Base-by-base conservation (phyloP, 352 stramenopile species). In the Phytophthora citrophthora region DNA sequence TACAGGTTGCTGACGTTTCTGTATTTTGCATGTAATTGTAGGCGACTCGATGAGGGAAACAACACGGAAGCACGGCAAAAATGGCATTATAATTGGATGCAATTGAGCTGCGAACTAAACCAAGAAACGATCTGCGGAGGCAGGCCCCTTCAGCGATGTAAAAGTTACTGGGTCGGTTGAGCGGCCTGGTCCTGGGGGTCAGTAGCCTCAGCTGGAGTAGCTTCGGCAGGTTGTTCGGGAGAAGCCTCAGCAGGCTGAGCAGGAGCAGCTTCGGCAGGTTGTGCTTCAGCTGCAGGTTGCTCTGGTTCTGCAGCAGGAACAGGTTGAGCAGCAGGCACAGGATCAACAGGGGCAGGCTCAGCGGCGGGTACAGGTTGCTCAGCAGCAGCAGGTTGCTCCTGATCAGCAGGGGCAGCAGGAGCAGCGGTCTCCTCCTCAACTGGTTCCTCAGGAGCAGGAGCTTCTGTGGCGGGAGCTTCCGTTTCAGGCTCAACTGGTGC, bases 41-140 rank as follows among this genome's bases (percentile, higher is more conserved):
- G 20, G 20, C 20, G 20, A 20, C 26, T 29, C 26, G 26, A 29
- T 11, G 6, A 7, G 5, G 16, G n/a, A 44, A 20, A 53, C 41
- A n/a, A 32, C 32, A 48, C 24, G 36, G 36, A 51, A 48, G 18
- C 55, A 57, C 36, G 52, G 41, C 43, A 67, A 67, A 67, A 67
- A 67, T 61, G 59, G 50, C 34, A 61, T 67, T 67, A 67, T 61
- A 55, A 16, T 15, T 36, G 26, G n/a, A 44, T 55, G 54, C 54
- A 54, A 62, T 54, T 48, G 32, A 20, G 31, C 54, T 54, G 43
- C 45, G 44, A 41, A 55, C 54, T 62, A 62, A n/a, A 47, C 2
- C 41, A 54, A 34, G 18, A 11, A 40, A 38, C 23, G 26, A 41
- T 32, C 9, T 34, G 29, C 9, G 8, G 9, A 32, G 27, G 27